Evolutionary conservation across 208 protist genomes (phyloP).

Genomic region (Leishmania braziliensis): DNA sequence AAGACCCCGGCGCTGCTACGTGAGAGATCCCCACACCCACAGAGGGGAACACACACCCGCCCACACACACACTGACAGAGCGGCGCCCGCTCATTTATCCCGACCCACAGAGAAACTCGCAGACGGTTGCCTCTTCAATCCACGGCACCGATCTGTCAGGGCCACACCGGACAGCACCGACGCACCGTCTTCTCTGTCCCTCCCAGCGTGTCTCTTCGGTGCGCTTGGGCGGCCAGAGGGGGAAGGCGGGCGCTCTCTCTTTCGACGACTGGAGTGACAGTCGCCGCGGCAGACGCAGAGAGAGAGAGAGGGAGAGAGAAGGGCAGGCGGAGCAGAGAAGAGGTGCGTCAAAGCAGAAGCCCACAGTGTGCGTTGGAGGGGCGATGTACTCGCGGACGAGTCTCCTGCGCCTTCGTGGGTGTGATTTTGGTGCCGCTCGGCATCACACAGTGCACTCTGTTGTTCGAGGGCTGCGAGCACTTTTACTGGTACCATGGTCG

Average conservation of each 20-base stretch:
- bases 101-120: not conserved
- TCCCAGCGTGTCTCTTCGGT: not conserved
- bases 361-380: not conserved
- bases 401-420: not conserved
- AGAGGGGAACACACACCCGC: not conserved
- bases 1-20: not conserved
- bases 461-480: not conserved
- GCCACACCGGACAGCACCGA: not conserved
- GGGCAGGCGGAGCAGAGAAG: not conserved
- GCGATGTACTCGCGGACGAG: constrained; percentile 3
- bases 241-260: too few species aligned
- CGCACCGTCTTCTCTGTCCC: not conserved
- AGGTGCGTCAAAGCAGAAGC: not conserved
- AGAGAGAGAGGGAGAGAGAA: not conserved
- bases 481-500: not conserved
- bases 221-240: not conserved
- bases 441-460: not conserved
- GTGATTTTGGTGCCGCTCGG: not conserved
- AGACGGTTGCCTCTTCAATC: not conserved
- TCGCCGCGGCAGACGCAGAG: not conserved
- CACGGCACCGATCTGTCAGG: not conserved
- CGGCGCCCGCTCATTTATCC: not conserved
- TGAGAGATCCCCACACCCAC: not conserved
- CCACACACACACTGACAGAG: not conserved
- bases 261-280: not conserved